Base-by-base conservation (phyloP, 2,329 filamentous ascomycete species). In the Furcasterigmium sp. region DNA sequence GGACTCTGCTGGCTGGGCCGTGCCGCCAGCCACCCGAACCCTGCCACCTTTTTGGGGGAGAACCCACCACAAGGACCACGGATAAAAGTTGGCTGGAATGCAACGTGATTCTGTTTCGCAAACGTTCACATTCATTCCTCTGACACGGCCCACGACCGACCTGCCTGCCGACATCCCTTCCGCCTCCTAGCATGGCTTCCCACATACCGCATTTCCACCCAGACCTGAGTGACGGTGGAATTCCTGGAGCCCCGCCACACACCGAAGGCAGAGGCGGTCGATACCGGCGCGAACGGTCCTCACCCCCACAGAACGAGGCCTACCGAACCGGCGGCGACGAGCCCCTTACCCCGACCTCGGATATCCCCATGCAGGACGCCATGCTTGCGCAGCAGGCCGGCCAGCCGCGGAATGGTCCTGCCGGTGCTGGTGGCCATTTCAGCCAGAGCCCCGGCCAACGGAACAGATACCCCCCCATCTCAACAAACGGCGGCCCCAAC, bases 401-500 rank as follows among this genome's bases (percentile, higher is more conserved):
- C 41, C 46, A 48, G 44, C 44, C 43, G 19, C 34, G 44, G 39
- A 41, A 39, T n/a, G 44, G 41, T 14, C 46, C 37, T 21, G 38
- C 46, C 29, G 30, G 37, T 34, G n/a, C n/a, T n/a, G n/a, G n/a
- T n/a, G n/a, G n/a, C n/a, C 45, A 41, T 11, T 28, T 13, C 39
- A 40, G 18, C 15, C 41, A 41, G 37, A 32, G 32, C 35, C 41
- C 46, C 17, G 44, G 44, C 18, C 46, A 44, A 14, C 41, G 46
- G 14, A 45, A 29, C 35, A 41, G 38, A 5, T 35, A 35, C 15
- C 46, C 46, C 19, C 47, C 47, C 18, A 28, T 44, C 26, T 37
- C 29, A 34, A 44, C 46, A 30, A 48, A 46, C 46, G 46, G 43
- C 8, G 41, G 44, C 13, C 44, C 43, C 32, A 48, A 45, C 36